Conservation (phyloP, 345 rosid genomes). For the Angophora floribunda region DNA sequence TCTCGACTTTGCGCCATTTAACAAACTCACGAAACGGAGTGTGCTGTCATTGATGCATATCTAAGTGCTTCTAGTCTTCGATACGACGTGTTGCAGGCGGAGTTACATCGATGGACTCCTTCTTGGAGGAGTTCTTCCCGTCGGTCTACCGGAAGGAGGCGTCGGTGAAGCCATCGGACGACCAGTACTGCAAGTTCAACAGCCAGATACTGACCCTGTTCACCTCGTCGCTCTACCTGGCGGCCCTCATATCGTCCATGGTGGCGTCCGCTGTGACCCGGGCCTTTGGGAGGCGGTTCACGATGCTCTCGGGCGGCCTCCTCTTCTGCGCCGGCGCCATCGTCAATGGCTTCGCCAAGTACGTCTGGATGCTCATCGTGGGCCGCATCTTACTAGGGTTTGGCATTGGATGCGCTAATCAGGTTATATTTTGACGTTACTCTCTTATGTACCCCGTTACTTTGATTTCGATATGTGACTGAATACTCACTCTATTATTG, state of each 20-base stretch:
- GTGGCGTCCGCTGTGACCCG: slow-evolving; percentile 1
- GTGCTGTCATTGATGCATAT: neutral
- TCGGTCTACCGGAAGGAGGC: slow-evolving; percentile 11
- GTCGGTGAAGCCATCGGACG: slow-evolving; percentile 4
- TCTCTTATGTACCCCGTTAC: neutral
- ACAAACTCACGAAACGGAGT: neutral
- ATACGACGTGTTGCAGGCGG: slow-evolving; percentile 9
- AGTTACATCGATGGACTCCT: slow-evolving; percentile 28
- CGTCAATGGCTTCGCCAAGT: slow-evolving; percentile 11
- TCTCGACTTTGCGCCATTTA: neutral
- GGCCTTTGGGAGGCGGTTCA: slow-evolving; percentile 1
- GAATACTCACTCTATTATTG: neutral
- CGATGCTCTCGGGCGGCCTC: slow-evolving; percentile 8
- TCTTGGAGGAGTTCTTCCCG: slow-evolving; percentile 23
- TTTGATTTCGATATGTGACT: neutral
- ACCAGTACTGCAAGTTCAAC: slow-evolving; percentile 28
- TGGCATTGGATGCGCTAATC: slow-evolving; percentile 28
- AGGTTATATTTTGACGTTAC: neutral
- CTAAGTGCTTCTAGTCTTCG: neutral
- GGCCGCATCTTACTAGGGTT: slow-evolving; percentile 24
- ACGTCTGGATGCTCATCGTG: slow-evolving; percentile 14
- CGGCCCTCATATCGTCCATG: slow-evolving; percentile 17
- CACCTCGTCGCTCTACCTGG: slow-evolving; percentile 28
- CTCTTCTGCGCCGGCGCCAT: slow-evolving; percentile 19
- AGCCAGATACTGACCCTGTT: slow-evolving; percentile 19